Evolutionary conservation across 2,329 filamentous ascomycete genomes (phyloP), one percentile per base, ranked within the genome.

Genomic region (Aspergillus aculeatinus): DNA sequence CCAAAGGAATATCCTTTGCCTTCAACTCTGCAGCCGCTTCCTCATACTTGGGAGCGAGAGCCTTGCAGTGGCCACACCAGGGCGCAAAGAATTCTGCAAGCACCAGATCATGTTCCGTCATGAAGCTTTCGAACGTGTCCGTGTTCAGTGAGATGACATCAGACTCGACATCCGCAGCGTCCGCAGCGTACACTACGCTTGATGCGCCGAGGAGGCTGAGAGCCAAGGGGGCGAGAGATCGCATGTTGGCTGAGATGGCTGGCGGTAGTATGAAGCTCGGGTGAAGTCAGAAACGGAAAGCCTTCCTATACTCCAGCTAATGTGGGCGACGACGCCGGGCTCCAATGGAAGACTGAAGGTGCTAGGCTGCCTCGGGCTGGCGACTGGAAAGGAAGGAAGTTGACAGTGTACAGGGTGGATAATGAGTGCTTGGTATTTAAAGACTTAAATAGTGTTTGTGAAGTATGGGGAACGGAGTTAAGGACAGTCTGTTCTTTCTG

Each of bases 1-100:
- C 79, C 48, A 82, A 63, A 12, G 78, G 69, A 35, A 82, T 81
- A 55, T 81, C 72, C 71, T 81, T 82, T 62, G 74, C 72, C 67
- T 82, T 81, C 57, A 82, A 67, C 55, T 80, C 75, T 7, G 79
- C 77, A 49, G 80, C 80, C 51, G 80, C 80, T 58, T 77, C 73
- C 64, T 82, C 80, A 63, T 82, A 82, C 65, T 82, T 80, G 27
- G 80, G 80, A 35, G 79, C 95, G 68, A 99, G 91, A 62, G 94
- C 94, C 85, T 99, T 98, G 90, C 94, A 98, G 85, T 98, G 94
- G 67, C 93, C 94, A 70, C 91, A 96, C 93, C 94, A 96, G 70
- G 94, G 93, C 68, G 94, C 94, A 78, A 91, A 97, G 87, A 97
- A 99, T 82, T 99, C 93, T 70, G 92, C 92, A 63, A 99, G 88